Conservation (phyloP, 2,329 filamentous ascomycete species). For the Ophiocordyceps robertsii region DNA sequence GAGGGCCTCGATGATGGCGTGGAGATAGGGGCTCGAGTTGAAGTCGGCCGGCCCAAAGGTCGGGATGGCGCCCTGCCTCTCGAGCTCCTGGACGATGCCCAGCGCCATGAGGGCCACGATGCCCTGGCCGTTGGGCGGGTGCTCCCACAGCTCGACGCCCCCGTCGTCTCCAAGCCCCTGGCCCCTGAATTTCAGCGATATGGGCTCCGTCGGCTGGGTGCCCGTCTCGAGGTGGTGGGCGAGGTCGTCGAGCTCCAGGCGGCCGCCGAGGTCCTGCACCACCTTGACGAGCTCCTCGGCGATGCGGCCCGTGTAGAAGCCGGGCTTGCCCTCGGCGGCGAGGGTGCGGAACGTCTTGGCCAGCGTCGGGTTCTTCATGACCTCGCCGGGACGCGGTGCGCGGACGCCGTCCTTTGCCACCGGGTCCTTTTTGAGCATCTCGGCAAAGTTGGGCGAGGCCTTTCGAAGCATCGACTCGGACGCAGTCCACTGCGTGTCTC, state of each 20-base stretch:
- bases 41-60: constrained; percentile 58
- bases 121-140: constrained; percentile 91
- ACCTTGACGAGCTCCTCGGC: constrained; percentile 73
- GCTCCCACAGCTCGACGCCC: constrained; percentile 82
- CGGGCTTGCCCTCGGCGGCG: constrained; percentile 69
- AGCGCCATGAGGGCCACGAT: constrained; percentile 91
- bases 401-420: constrained; percentile 54
- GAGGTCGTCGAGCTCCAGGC: constrained; percentile 68
- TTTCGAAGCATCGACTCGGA: constrained; percentile 49
- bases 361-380: constrained; percentile 75
- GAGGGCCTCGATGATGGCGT: constrained; percentile 77
- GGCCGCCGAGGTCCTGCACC: constrained; percentile 61
- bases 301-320: constrained; percentile 79
- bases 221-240: constrained; percentile 54
- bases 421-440: constrained; percentile 75
- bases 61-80: constrained; percentile 61
- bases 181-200: constrained; percentile 66
- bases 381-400: constrained; percentile 66
- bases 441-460: constrained; percentile 74
- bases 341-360: constrained; percentile 71
- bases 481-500: constrained; percentile 50
- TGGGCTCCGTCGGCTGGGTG: constrained; percentile 71
- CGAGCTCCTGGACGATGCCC: constrained; percentile 79
- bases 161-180: constrained; percentile 32
- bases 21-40: constrained; percentile 70